phyloP scores from a whole-genome alignment of 23 red algal genomes.

The Chondrus crispus region DNA sequence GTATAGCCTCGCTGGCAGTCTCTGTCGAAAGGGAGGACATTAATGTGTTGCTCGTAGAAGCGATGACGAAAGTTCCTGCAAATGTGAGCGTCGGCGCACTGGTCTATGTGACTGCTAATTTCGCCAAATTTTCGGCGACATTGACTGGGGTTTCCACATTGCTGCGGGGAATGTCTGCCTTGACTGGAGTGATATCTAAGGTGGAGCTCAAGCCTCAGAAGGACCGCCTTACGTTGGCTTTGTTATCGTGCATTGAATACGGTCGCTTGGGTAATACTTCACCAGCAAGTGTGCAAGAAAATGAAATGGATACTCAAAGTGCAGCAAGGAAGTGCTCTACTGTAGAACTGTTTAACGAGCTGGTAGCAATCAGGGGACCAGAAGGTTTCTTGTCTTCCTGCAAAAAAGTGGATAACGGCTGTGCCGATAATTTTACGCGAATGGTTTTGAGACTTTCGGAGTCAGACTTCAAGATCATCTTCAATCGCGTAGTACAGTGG shows the following conservation, averaged over 20 bases:
- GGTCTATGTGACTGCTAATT: neutral
- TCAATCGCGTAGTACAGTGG: constrained; percentile 29
- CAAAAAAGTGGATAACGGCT: constrained; percentile 3
- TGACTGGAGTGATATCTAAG: neutral
- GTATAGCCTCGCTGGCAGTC: neutral
- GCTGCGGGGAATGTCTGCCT: neutral
- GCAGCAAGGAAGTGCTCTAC: too few species aligned
- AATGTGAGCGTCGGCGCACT: neutral
- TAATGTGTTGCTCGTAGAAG: neutral
- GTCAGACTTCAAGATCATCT: constrained; percentile 35
- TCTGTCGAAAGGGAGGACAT: neutral
- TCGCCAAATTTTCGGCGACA: neutral
- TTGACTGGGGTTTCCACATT: neutral
- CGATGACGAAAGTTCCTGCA: neutral
- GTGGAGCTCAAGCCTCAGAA: neutral
- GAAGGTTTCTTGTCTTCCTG: too few species aligned
- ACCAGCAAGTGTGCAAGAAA: too few species aligned
- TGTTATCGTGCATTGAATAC: too few species aligned
- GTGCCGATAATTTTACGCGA: neutral
- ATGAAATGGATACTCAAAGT: too few species aligned
- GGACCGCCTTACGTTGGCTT: neutral
- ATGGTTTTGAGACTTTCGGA: constrained; percentile 32
- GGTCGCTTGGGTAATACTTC: too few species aligned
- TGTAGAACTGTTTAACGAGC: too few species aligned
- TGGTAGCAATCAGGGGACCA: too few species aligned